A percentile compares a stretch with the other conserved stretches of the same genome.
phyloP scores from a whole-genome alignment of 768 basidiomycete species.

The Multifurca ochricompacta region DNA sequence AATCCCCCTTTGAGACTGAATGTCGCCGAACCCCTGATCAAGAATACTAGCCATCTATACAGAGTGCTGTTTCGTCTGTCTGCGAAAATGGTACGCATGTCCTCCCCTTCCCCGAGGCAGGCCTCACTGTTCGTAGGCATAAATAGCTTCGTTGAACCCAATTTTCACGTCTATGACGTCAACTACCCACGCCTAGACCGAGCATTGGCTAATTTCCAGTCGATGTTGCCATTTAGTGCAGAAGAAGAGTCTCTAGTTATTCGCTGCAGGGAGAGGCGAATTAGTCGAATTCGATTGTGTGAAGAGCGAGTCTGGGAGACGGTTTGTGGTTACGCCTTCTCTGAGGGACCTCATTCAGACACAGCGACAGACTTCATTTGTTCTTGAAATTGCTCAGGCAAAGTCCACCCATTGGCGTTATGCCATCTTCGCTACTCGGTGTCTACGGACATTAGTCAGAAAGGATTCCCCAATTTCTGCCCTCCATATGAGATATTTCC shows the following conservation, averaged over 20 bases:
- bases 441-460: slow-evolving; percentile 59
- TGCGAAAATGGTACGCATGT: slow-evolving; percentile 48
- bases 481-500: slow-evolving; percentile 46
- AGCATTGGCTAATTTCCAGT: slow-evolving; percentile 34
- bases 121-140: slow-evolving; percentile 37
- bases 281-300: slow-evolving; percentile 34
- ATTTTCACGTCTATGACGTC: slow-evolving; percentile 46
- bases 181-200: slow-evolving; percentile 35
- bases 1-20: background rate
- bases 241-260: slow-evolving; percentile 34
- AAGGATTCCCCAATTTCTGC: slow-evolving; percentile 48
- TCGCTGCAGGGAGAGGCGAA: slow-evolving; percentile 38
- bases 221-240: slow-evolving; percentile 25
- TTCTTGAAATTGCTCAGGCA: slow-evolving; percentile 53
- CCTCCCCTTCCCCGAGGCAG: slow-evolving; percentile 9
- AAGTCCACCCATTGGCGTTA: slow-evolving; percentile 75
- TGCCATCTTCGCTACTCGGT: slow-evolving; percentile 57
- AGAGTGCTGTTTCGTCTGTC: slow-evolving; percentile 57
- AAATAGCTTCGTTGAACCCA: slow-evolving; percentile 54
- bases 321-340: slow-evolving; percentile 31
- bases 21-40: background rate
- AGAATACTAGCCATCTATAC: slow-evolving; percentile 56
- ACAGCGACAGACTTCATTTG: slow-evolving; percentile 30
- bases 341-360: slow-evolving; percentile 8
- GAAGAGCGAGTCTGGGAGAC: slow-evolving; percentile 37